Evolutionary conservation across 2,329 filamentous ascomycete species (phyloP).

Genomic region (Canariomyces notabilis): DNA sequence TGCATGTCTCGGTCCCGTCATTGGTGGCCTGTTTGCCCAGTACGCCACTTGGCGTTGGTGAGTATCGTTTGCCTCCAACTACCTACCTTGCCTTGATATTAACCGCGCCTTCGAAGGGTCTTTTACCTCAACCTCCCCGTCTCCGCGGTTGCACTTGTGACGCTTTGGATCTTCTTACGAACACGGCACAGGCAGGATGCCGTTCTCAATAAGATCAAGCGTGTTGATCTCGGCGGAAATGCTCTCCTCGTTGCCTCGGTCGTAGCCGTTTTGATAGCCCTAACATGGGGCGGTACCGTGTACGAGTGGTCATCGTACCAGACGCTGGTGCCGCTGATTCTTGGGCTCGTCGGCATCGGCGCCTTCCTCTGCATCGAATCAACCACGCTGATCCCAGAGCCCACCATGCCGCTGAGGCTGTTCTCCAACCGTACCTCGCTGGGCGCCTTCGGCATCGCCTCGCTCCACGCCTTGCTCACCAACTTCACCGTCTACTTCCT

Average conservation of each 20-base stretch:
- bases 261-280: constrained; percentile 31
- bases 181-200: constrained; percentile 19
- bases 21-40: too few relatives aligned
- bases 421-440: constrained; percentile 38
- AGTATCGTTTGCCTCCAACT: too few relatives aligned
- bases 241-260: constrained; percentile 34
- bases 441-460: constrained; percentile 30
- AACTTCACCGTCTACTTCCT: constrained; percentile 34
- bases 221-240: constrained; percentile 40
- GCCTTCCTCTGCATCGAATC: not conserved
- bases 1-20: too few relatives aligned
- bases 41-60: too few relatives aligned
- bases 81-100: too few relatives aligned
- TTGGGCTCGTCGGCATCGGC: constrained; percentile 33
- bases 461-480: constrained; percentile 33
- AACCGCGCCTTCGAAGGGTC: too few relatives aligned
- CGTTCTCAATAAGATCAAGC: constrained; percentile 16
- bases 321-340: constrained; percentile 32
- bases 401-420: constrained; percentile 38
- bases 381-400: constrained; percentile 17
- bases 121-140: too few relatives aligned
- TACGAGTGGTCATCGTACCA: constrained; percentile 13
- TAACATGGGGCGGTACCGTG: constrained; percentile 13
- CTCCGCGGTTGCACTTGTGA: constrained; percentile 18
- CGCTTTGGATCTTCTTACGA: constrained; percentile 23